A percentile compares a stretch with the other conserved stretches of the same genome.
Evolutionary conservation across 805 yeast species (phyloP).

Genomic region (Zygosaccharomyces kombuchaensis): DNA sequence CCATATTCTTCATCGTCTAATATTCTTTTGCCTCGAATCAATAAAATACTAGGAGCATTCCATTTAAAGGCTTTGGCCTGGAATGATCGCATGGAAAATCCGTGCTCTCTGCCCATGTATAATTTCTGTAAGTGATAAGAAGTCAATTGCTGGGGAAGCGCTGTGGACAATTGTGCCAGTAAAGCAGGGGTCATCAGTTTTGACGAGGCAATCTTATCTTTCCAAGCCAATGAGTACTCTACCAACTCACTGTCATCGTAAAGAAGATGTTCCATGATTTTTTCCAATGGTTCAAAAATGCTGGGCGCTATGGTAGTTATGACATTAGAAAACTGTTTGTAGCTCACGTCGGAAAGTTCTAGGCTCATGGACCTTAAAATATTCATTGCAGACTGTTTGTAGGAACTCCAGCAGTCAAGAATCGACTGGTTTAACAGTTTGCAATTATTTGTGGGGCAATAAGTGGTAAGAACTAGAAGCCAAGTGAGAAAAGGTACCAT

Average conservation of each 20-base stretch:
- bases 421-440: slow-evolving; percentile 21
- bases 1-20: slow-evolving; percentile 25
- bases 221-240: slow-evolving; percentile 7
- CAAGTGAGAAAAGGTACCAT: slow-evolving; percentile 47
- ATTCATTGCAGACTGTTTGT: slow-evolving; percentile 41
- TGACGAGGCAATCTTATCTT: slow-evolving; percentile 10
- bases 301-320: slow-evolving; percentile 40
- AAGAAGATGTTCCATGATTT: slow-evolving; percentile 42
- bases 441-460: slow-evolving; percentile 37
- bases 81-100: slow-evolving; percentile 83
- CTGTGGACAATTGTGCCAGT: slow-evolving; percentile 40
- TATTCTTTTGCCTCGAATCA: slow-evolving; percentile 62
- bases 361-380: slow-evolving; percentile 48
- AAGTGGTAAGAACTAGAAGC: slow-evolving; percentile 42
- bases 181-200: slow-evolving; percentile 33
- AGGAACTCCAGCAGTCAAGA: slow-evolving; percentile 39
- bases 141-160: slow-evolving; percentile 40
- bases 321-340: slow-evolving; percentile 33
- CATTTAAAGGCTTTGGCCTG: slow-evolving; percentile 83
- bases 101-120: slow-evolving; percentile 64
- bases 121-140: slow-evolving; percentile 52
- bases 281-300: slow-evolving; percentile 42
- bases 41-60: slow-evolving; percentile 77
- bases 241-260: slow-evolving; percentile 30
- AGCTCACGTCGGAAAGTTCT: slow-evolving; percentile 22